Evolutionary conservation across 139 green algal genomes (phyloP), one percentile per base, ranked within the genome.

Genomic region (Spirogloea muscicola): DNA sequence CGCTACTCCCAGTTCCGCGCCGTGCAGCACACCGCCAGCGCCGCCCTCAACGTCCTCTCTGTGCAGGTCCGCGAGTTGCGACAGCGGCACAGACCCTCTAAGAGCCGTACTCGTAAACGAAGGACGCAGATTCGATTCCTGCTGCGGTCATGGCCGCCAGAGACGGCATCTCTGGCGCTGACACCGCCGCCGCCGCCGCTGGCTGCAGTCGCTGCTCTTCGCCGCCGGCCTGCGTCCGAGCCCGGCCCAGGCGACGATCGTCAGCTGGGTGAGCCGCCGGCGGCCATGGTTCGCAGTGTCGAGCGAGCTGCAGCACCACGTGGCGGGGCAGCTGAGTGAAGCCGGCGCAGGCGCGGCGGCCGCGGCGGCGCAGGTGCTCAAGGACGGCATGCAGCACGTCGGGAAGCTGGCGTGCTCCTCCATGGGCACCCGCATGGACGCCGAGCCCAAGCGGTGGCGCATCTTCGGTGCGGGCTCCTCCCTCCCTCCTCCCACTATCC

Each of bases 201-300:
- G n/a, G n/a, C 3, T 10, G 57, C 71, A 79, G 71, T 79, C 63
- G 2, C 63, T 80, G 25, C 41, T 80, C 29, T 51, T 77, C 41
- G 40, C 72, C 1, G 72, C 72, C 9, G 72, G 72, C 0, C 49
- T 80, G 39, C 44, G 64, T 10, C 34, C 72, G 27, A 77, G 62
- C 18, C 36, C 72, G 31, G 64, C 39, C 27, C 72, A 80, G 27
- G 72, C 64, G 2, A 77, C 64, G 0, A 68, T 80, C 33, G 72
- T 78, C 7, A 80, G 72, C 72, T 80, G 72, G 72, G 71, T 77
- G 21, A n/a, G n/a, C n/a, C n/a, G n/a, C n/a, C n/a, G n/a, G n/a
- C n/a, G n/a, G n/a, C n/a, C n/a, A n/a, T n/a, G n/a, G n/a, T n/a
- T 21, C n/a, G 46, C 21, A 55, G n/a, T 55, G 46, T 55, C 46